These are phyloP conservation scores for Diaporthe sp. DNA, from an alignment of 2,329 filamentous ascomycete genomes.

Conservation along the genomic window DNA sequence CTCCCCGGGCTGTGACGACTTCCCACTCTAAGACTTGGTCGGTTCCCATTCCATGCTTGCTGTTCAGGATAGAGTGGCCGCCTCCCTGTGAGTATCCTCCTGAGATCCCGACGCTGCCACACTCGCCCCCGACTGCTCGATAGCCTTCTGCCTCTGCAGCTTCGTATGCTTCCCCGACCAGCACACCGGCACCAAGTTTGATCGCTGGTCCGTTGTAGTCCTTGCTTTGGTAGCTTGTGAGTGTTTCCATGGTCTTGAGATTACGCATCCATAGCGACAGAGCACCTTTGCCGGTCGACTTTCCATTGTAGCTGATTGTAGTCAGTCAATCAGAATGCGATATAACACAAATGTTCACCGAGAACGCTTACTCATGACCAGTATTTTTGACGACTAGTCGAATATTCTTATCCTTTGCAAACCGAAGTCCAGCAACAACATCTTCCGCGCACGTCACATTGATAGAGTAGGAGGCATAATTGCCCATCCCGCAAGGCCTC, in stretches of 20 bases:
- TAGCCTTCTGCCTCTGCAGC: slow-evolving; percentile 46
- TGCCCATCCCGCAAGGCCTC: slow-evolving; percentile 50
- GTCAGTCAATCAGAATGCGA: slow-evolving; percentile 40
- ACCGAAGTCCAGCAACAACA: slow-evolving; percentile 46
- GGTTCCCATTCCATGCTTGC: slow-evolving; percentile 58
- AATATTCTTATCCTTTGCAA: slow-evolving; percentile 49
- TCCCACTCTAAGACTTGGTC: slow-evolving; percentile 59
- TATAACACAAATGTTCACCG: slow-evolving; percentile 42
- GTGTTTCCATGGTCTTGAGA: slow-evolving; percentile 49
- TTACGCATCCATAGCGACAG: slow-evolving; percentile 64
- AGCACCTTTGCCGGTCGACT: slow-evolving; percentile 37
- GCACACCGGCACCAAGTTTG: slow-evolving; percentile 42
- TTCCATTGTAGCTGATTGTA: slow-evolving; percentile 54
- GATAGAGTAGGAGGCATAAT: slow-evolving; percentile 47
- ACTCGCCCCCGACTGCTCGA: slow-evolving; percentile 59
- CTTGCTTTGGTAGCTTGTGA: slow-evolving; percentile 40
- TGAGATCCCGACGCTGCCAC: slow-evolving; percentile 57
- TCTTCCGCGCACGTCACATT: slow-evolving; percentile 41
- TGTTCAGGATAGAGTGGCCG: slow-evolving; percentile 62
- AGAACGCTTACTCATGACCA: slow-evolving; percentile 51
- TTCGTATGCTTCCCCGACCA: slow-evolving; percentile 40
- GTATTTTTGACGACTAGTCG: slow-evolving; percentile 56
- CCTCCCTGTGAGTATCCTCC: slow-evolving; percentile 61
- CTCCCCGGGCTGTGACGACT: slow-evolving; percentile 56
- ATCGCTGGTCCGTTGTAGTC: slow-evolving; percentile 41